phyloP scores from a whole-genome alignment of 805 yeast species.

The Debaryomyces tyrocola region DNA sequence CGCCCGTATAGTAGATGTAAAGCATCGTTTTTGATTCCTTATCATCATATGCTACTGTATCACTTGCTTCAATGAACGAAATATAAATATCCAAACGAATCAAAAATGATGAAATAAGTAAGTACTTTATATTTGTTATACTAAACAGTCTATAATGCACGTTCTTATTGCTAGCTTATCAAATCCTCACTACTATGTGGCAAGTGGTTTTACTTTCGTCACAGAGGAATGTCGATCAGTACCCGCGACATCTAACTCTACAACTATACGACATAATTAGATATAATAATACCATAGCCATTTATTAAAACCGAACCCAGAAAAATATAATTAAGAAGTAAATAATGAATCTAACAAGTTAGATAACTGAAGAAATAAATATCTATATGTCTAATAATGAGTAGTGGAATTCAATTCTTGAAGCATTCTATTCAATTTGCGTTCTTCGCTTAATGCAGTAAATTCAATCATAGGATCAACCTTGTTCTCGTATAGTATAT shows the following conservation, averaged over 20 bases:
- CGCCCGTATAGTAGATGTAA: neutral
- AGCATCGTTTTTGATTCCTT: neutral
- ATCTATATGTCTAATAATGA: neutral
- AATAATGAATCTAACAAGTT: too few species aligned
- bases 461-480: slow-evolving; percentile 37
- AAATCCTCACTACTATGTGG: too few species aligned
- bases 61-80: too few species aligned
- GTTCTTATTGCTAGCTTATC: too few species aligned
- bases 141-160: too few species aligned
- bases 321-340: neutral
- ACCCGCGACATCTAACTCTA: neutral
- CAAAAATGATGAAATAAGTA: too few species aligned
- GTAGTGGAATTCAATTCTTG: slow-evolving; percentile 9
- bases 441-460: slow-evolving; percentile 35
- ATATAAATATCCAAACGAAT: too few species aligned
- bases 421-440: slow-evolving; percentile 28
- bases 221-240: too few species aligned
- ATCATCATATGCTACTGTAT: too few species aligned
- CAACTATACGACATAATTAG: neutral
- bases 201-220: too few species aligned
- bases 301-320: neutral
- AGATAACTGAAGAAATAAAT: neutral
- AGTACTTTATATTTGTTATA: too few species aligned
- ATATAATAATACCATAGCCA: neutral
- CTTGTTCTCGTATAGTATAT: slow-evolving; percentile 4